Evolutionary conservation across 2,329 filamentous ascomycete genomes (phyloP).

Genomic region (Ascochyta viciae-villosae): DNA sequence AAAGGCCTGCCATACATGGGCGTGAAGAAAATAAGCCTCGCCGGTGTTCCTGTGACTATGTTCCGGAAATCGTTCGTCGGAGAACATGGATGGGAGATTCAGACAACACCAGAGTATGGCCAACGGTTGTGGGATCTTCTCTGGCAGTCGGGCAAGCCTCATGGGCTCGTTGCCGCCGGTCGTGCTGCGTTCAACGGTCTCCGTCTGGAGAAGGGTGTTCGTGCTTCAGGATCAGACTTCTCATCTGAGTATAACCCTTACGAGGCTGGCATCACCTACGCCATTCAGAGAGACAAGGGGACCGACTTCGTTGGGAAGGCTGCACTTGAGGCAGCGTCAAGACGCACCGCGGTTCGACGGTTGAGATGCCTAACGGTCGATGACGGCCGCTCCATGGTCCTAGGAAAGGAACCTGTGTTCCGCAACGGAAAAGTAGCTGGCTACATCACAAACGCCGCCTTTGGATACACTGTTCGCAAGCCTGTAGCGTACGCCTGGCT

Average conservation of each 20-base stretch:
- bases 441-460: conserved; percentile 68
- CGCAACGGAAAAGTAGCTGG: conserved; percentile 56
- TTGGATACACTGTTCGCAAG: conserved; percentile 65
- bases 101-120: conserved; percentile 66
- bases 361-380: conserved; percentile 63
- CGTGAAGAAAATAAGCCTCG: conserved; percentile 58
- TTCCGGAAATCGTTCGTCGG: conserved; percentile 67
- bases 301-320: conserved; percentile 60
- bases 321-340: conserved; percentile 55
- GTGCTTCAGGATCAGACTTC: conserved; percentile 65
- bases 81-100: conserved; percentile 69
- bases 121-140: conserved; percentile 66
- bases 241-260: conserved; percentile 67
- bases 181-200: conserved; percentile 65
- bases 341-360: conserved; percentile 43
- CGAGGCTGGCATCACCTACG: conserved; percentile 63
- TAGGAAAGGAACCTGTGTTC: conserved; percentile 70
- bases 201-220: conserved; percentile 66
- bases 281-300: conserved; percentile 57
- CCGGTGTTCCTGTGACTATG: conserved; percentile 63
- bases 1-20: conserved; percentile 59
- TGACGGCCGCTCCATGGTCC: conserved; percentile 63
- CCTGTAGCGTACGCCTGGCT: conserved; percentile 68
- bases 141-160: conserved; percentile 60
- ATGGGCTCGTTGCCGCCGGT: conserved; percentile 66